A percentile compares a stretch with the other conserved stretches of the same genome.
These are phyloP conservation scores for Infundibulicybe gibba DNA, from an alignment of 768 basidiomycete genomes.

Conservation along the genomic window DNA sequence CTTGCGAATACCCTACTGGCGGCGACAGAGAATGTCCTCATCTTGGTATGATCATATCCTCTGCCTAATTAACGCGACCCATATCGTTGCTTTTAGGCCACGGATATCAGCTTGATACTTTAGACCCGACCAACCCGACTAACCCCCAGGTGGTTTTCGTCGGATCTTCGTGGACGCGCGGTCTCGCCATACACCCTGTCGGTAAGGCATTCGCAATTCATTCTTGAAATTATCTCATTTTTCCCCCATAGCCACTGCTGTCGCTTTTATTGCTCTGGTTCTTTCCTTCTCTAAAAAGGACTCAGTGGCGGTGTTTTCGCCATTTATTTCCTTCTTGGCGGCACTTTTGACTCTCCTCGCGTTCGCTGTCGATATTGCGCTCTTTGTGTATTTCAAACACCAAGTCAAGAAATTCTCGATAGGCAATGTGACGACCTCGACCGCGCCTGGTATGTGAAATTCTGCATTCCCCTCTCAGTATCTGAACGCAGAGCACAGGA, in stretches of 20 bases:
- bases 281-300: constrained; percentile 56
- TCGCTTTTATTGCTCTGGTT: constrained; percentile 61
- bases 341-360: constrained; percentile 66
- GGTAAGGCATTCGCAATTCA: constrained; percentile 36
- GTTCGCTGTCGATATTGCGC: constrained; percentile 74
- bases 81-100: constrained; percentile 30
- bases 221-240: too few species aligned
- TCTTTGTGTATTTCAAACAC: constrained; percentile 59
- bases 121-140: constrained; percentile 34
- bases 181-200: constrained; percentile 71
- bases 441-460: constrained; percentile 57
- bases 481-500: constrained; percentile 26
- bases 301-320: constrained; percentile 59
- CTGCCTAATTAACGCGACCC: background rate
- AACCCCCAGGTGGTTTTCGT: constrained; percentile 38
- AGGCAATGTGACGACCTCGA: constrained; percentile 40
- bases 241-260: constrained; percentile 37
- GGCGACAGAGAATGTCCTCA: constrained; percentile 44
- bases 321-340: constrained; percentile 68
- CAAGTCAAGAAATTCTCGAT: constrained; percentile 48
- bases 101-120: constrained; percentile 39
- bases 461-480: too few species aligned
- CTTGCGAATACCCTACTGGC: constrained; percentile 47
- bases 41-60: constrained; percentile 32
- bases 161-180: constrained; percentile 63